Evolutionary conservation across 306 rosid genomes (phyloP), one percentile per base, ranked within the genome.

Genomic region (Betula pendula): DNA sequence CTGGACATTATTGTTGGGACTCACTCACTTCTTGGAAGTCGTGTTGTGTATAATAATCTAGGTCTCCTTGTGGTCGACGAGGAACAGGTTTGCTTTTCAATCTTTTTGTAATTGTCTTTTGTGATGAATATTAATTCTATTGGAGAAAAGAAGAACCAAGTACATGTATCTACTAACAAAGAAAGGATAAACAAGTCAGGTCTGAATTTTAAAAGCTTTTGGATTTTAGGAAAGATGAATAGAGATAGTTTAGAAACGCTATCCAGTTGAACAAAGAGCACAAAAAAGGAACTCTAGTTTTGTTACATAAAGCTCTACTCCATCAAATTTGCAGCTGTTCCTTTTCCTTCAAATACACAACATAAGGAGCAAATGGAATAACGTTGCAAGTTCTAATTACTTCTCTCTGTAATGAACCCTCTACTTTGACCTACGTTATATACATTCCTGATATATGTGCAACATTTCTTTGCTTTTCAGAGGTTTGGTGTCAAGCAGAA

Each of bases 401-500:
- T 65, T 63, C 12, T 77, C 42, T 83, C 58, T 71, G 59, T 77
- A 74, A 76, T 80, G 43, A 50, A 52, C 73, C 71, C 49, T 76
- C 79, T 76, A 68, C 73, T 71, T 81, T 77, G 71, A 74, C 79
- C 63, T 47, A 51, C 35, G 24, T 29, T 58, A 69, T 44, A 60
- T 65, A 44, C 56, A 22, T 63, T 70, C 66, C 75, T 40, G 56
- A n/a, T 70, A 53, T 45, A 43, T 63, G 75, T 71, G 70, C 66
- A 66, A 51, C 35, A 50, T 31, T 69, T 77, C 86, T 80, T 77
- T 78, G 70, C 80, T 80, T 56, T 50, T 58, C 87, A 92, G 96
- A 92, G 98, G 87, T 95, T 95, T 88, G 98, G 98, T 42, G 97
- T 95, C 87, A 92, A 95, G 75, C 98, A 95, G 80, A 95, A 95